Evolutionary conservation across 2,329 filamentous ascomycete species (phyloP).

Genomic region (Dryadomyces sulphureus): DNA sequence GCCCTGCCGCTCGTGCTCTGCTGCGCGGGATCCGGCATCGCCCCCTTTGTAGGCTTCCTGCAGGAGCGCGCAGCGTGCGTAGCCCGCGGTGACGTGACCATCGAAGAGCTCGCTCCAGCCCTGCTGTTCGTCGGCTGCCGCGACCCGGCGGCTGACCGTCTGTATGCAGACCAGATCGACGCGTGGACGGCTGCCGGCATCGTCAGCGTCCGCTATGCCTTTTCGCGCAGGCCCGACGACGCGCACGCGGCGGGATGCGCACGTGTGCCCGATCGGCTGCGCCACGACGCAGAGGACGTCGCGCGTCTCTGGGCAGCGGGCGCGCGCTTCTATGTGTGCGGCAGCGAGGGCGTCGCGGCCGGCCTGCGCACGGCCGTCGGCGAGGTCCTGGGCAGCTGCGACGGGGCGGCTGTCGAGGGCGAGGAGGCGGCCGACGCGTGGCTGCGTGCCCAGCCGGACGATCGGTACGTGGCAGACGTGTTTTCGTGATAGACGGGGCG

Average conservation of each 20-base stretch:
- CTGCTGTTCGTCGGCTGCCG: slow-evolving; percentile 12
- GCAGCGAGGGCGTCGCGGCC: slow-evolving; percentile 35
- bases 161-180: slow-evolving; percentile 9
- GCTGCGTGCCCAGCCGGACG: not conserved
- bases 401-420: slow-evolving; percentile 16
- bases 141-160: slow-evolving; percentile 6
- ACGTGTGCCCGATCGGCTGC: slow-evolving; percentile 32
- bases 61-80: slow-evolving; percentile 42
- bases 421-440: not conserved
- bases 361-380: slow-evolving; percentile 18
- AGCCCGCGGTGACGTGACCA: slow-evolving; percentile 17
- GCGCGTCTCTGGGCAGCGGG: slow-evolving; percentile 24
- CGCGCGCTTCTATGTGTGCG: slow-evolving; percentile 50
- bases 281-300: slow-evolving; percentile 21
- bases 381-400: slow-evolving; percentile 6
- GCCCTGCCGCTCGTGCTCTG: slow-evolving; percentile 35
- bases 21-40: slow-evolving; percentile 38
- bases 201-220: slow-evolving; percentile 8
- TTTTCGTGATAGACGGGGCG: too few relatives aligned
- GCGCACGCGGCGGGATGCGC: slow-evolving; percentile 23
- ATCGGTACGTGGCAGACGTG: not conserved
- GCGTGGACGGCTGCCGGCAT: slow-evolving; percentile 5
- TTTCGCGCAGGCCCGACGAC: slow-evolving; percentile 4
- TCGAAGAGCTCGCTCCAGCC: slow-evolving; percentile 6
- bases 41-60: slow-evolving; percentile 47